Evolutionary conservation across 176 grass and related monocot species (phyloP), one percentile per base, ranked within the genome.

Genomic region (Carex kokanica): DNA sequence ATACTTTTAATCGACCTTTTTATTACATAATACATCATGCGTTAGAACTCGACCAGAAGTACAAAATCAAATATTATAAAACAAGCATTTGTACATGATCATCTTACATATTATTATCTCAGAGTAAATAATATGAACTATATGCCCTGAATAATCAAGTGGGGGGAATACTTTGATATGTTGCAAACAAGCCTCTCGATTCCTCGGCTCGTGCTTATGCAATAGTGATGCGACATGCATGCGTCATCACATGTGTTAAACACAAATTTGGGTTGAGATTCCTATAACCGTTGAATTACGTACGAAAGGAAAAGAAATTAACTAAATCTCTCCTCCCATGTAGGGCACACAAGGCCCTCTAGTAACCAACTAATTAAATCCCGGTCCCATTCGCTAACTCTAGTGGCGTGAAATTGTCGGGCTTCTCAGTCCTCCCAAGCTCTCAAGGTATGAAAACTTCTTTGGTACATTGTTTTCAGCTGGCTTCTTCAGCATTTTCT

Each of bases 401-500:
- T 91, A 97, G 81, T 93, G 87, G 83, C 89, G 91, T 58, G 82
- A 82, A 47, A 81, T 83, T 13, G 90, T 56, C 8, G 90, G 93
- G 78, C 88, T 95, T 83, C 83, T 89, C 64, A 84, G 64, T 57
- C 87, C 87, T 56, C 90, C 82, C 79, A 91, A 81, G 81, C 85
- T 88, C 71, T 97, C 90, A 2, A 97, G 83, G 23, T 96, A 85
- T 83, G 83, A 88, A 93, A 29, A 89, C 88, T 61, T 94, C 77
- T 84, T 94, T 91, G 51, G 93, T 4, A 85, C 87, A 83, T 82
- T 87, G 77, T 90, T 91, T 74, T 85, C 92, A 15, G 87, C 87
- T 65, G 90, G 89, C 84, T 98, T 91, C 83, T 91, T 98, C 12
- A 93, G 60, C 85, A 88, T 87, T 45, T 78, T 86, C 60, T 93